Conservation (phyloP, 148 eudicot species). For the Cornus florida region DNA sequence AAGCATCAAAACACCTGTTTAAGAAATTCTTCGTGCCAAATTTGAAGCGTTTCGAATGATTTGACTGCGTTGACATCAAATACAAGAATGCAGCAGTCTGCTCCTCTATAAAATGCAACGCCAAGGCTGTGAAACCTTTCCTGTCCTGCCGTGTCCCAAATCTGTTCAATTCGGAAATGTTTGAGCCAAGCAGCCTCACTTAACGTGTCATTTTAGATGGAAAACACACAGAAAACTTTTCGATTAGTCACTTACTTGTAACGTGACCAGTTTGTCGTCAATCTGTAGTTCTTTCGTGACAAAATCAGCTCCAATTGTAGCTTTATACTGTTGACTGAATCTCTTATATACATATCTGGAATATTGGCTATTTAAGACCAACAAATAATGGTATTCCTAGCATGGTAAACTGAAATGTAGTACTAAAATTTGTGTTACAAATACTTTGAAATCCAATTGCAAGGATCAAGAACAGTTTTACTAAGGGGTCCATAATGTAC, state of each 20-base stretch:
- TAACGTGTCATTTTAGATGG: neutral
- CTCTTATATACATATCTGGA: conserved; percentile 62
- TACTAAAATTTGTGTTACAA: neutral
- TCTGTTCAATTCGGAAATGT: conserved; percentile 12
- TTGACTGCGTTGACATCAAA: conserved; percentile 47
- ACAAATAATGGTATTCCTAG: neutral
- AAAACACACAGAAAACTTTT: neutral
- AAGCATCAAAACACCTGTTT: conserved; percentile 31
- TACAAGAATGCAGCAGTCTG: conserved; percentile 63
- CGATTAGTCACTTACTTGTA: conserved; percentile 44
- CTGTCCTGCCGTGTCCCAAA: conserved; percentile 74
- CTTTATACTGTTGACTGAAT: conserved; percentile 70
- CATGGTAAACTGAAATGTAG: neutral
- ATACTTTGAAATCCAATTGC: neutral
- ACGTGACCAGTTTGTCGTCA: conserved; percentile 51
- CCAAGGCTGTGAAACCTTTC: conserved; percentile 67
- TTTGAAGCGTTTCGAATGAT: conserved; percentile 53
- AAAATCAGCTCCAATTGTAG: conserved; percentile 89
- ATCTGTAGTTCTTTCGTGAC: conserved; percentile 60
- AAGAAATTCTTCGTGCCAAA: conserved; percentile 59
- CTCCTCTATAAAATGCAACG: conserved; percentile 60
- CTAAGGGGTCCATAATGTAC: neutral
- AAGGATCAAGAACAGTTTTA: neutral
- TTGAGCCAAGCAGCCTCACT: neutral
- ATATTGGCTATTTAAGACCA: neutral